Conservation (phyloP, 148 eudicot genomes). For the Chenopodium album region DNA sequence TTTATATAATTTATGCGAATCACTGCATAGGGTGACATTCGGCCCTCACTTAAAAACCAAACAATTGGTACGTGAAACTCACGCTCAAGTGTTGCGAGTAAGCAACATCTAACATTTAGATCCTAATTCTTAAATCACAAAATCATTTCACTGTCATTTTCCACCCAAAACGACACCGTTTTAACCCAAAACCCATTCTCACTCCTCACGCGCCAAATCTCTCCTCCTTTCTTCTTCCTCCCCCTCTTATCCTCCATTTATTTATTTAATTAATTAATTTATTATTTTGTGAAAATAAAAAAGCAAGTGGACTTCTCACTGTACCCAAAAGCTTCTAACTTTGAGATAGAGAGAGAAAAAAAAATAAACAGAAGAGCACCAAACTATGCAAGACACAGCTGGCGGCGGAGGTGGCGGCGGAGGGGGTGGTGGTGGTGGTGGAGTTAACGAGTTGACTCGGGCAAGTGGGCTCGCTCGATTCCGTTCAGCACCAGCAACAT, state of each 20-base stretch:
- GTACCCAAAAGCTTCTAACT: constrained; percentile 26
- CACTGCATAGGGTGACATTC: background rate
- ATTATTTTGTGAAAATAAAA: background rate
- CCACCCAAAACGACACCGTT: constrained; percentile 1
- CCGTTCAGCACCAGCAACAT: constrained; percentile 92
- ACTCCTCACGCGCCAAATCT: background rate
- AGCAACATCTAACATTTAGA: background rate
- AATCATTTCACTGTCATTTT: background rate
- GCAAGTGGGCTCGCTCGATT: constrained; percentile 65
- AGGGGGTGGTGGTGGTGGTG: constrained; percentile 15
- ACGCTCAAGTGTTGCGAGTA: too few species aligned
- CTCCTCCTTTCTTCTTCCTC: too few species aligned
- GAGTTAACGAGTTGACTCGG: constrained; percentile 26
- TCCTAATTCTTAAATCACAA: background rate
- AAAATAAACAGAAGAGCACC: background rate
- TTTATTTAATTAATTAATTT: too few species aligned
- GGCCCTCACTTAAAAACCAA: background rate
- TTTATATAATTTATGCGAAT: background rate
- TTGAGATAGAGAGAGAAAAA: constrained; percentile 22
- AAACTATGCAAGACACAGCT: constrained; percentile 47
- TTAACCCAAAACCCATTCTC: too few species aligned
- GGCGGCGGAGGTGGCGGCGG: constrained; percentile 27
- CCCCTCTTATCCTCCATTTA: background rate
- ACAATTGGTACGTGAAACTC: background rate
- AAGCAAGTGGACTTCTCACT: constrained; percentile 28